These are phyloP conservation scores for Leccinum disarticulatum DNA, from an alignment of 768 basidiomycete species.

Conservation along the genomic window DNA sequence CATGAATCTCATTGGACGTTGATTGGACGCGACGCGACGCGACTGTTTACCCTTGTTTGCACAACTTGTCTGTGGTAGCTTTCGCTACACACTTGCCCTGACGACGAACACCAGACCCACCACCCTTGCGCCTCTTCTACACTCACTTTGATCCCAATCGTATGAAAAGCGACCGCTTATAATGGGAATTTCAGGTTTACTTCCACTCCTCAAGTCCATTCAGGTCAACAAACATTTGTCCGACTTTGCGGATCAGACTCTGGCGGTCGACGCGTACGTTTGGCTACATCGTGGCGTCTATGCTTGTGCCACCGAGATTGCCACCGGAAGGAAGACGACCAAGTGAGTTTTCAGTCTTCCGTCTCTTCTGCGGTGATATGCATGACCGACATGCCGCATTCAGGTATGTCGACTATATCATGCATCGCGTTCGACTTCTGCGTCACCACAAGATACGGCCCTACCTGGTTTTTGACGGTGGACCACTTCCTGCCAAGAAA, in stretches of 20 bases:
- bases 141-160: slow-evolving; percentile 1
- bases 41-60: slow-evolving; percentile 32
- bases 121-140: slow-evolving; percentile 7
- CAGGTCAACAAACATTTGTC: slow-evolving; percentile 76
- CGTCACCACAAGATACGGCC: slow-evolving; percentile 83
- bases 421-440: slow-evolving; percentile 87
- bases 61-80: background rate
- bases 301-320: slow-evolving; percentile 87
- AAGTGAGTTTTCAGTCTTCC: slow-evolving; percentile 55
- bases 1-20: slow-evolving; percentile 14
- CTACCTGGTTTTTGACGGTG: slow-evolving; percentile 95
- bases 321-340: slow-evolving; percentile 76
- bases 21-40: slow-evolving; percentile 31
- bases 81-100: background rate
- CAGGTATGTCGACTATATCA: slow-evolving; percentile 95
- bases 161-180: background rate
- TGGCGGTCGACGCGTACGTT: slow-evolving; percentile 95
- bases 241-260: slow-evolving; percentile 78
- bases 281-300: slow-evolving; percentile 91
- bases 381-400: slow-evolving; percentile 7
- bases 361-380: background rate
- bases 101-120: background rate
- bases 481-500: slow-evolving; percentile 91
- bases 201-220: slow-evolving; percentile 89
- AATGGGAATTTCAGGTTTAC: slow-evolving; percentile 92